Percentiles rank a stretch among this genome's conserved stretches.
These are phyloP conservation scores for Camillea tinctor DNA, from an alignment of 2,329 filamentous ascomycete species.

Conservation along the genomic window DNA sequence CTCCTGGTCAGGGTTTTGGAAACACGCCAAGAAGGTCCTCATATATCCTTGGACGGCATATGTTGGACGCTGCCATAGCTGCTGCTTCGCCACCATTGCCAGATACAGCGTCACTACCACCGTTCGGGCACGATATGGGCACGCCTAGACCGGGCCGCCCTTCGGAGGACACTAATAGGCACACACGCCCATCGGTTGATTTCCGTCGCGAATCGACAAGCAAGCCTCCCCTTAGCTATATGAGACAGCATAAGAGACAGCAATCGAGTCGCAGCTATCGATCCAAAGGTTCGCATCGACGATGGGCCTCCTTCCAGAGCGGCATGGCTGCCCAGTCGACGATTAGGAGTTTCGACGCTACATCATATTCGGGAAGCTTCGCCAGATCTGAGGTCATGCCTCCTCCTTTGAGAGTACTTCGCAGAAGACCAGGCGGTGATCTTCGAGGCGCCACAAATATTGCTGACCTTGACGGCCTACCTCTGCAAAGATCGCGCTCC, in stretches of 20 bases:
- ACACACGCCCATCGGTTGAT: constrained; percentile 32
- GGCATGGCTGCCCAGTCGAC: constrained; percentile 49
- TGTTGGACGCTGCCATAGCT: constrained; percentile 36
- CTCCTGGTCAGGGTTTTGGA: constrained; percentile 43
- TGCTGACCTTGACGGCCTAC: constrained; percentile 54
- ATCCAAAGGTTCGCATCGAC: constrained; percentile 52
- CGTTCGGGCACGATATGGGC: constrained; percentile 47
- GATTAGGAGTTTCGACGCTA: constrained; percentile 61
- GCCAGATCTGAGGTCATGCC: constrained; percentile 47
- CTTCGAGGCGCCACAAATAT: constrained; percentile 67
- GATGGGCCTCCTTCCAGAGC: constrained; percentile 62
- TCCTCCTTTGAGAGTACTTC: constrained; percentile 60
- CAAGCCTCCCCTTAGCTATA: constrained; percentile 34
- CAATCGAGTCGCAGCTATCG: constrained; percentile 48
- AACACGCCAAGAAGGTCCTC: constrained; percentile 55
- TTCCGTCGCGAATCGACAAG: constrained; percentile 29
- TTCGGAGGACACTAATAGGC: constrained; percentile 34
- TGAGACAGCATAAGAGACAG: constrained; percentile 43
- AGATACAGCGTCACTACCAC: constrained; percentile 36
- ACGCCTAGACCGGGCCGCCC: constrained; percentile 34
- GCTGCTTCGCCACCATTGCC: constrained; percentile 40
- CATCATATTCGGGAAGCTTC: constrained; percentile 52
- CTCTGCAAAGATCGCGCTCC: constrained; percentile 54
- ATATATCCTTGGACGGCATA: constrained; percentile 50
- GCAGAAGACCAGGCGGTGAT: constrained; percentile 73